A percentile compares a stretch with the other conserved stretches of the same genome.
Conservation (phyloP, 2,329 filamentous ascomycete genomes). For the Trichoderma sp. region DNA sequence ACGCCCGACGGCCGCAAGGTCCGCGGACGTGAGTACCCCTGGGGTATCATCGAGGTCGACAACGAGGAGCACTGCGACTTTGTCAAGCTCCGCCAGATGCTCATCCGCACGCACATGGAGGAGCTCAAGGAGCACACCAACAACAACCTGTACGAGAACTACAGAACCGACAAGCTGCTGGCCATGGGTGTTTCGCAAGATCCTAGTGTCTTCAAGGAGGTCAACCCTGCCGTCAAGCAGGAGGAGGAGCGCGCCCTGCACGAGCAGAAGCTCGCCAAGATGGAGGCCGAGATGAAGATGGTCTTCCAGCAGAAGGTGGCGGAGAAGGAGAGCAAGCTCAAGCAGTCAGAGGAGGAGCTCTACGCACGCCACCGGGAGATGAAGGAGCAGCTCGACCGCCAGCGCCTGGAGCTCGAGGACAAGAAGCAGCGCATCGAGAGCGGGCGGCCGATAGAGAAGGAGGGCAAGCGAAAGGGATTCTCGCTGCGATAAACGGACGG, state of each 20-base stretch:
- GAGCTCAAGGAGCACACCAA: conserved; percentile 99
- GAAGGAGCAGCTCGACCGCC: conserved; percentile 98
- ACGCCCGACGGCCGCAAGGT: conserved; percentile 93
- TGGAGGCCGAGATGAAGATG: conserved; percentile 99
- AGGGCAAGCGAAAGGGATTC: conserved; percentile 99
- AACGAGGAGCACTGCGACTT: conserved; percentile 99
- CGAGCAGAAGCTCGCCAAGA: conserved; percentile 99
- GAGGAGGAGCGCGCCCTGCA: conserved; percentile 97
- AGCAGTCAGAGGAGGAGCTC: conserved; percentile 98
- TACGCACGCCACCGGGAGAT: conserved; percentile 98
- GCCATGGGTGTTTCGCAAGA: conserved; percentile 98
- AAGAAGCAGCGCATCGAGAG: conserved; percentile 97
- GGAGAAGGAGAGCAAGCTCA: conserved; percentile 99
- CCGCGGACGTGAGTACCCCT: conserved; percentile 93
- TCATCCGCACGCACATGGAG: conserved; percentile 99
- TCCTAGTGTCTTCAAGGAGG: conserved; percentile 99
- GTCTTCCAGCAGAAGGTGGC: conserved; percentile 99
- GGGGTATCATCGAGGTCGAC: conserved; percentile 98
- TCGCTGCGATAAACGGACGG: conserved; percentile 78
- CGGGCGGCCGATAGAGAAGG: conserved; percentile 93
- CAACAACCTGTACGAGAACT: conserved; percentile 98
- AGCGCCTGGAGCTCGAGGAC: conserved; percentile 93
- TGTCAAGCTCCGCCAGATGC: conserved; percentile 99
- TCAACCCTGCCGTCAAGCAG: conserved; percentile 99
- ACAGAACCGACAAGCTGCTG: conserved; percentile 98